A percentile compares a stretch with the other conserved stretches of the same genome.
These are phyloP conservation scores for Bertia moriformis DNA, from an alignment of 2,329 filamentous ascomycete genomes.

Conservation along the genomic window DNA sequence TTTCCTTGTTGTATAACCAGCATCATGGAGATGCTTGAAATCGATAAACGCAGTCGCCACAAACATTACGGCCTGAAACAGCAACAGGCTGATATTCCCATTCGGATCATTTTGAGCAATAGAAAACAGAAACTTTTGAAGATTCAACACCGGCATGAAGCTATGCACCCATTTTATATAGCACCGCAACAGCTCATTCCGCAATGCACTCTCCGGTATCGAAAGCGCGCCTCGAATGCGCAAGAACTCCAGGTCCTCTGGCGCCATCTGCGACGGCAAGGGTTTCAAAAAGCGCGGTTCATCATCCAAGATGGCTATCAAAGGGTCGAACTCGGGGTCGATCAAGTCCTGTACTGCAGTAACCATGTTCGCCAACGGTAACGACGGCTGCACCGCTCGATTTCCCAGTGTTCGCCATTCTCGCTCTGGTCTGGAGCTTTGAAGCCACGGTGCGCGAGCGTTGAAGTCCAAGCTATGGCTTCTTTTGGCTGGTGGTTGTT, in stretches of 20 bases:
- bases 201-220: conserved; percentile 36
- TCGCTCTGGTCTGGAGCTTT: neutral
- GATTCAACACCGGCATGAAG: conserved; percentile 49
- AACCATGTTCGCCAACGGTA: conserved; percentile 20
- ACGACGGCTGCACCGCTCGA: conserved; percentile 11
- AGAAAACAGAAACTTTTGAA: conserved; percentile 23
- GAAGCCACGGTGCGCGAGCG: neutral
- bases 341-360: conserved; percentile 19
- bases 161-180: conserved; percentile 54
- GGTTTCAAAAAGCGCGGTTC: conserved; percentile 36
- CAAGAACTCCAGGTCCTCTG: conserved; percentile 48
- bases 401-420: conserved; percentile 13
- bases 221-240: conserved; percentile 48
- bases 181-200: conserved; percentile 45
- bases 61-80: conserved; percentile 60
- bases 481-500: neutral
- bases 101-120: conserved; percentile 33
- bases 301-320: conserved; percentile 18
- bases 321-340: conserved; percentile 19
- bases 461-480: neutral
- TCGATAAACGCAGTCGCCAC: conserved; percentile 50
- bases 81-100: conserved; percentile 41
- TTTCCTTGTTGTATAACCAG: conserved; percentile 44
- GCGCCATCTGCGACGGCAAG: conserved; percentile 38
- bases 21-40: conserved; percentile 40